These are phyloP conservation scores for Salix purpurea DNA, from an alignment of 345 rosid genomes.

Conservation along the genomic window DNA sequence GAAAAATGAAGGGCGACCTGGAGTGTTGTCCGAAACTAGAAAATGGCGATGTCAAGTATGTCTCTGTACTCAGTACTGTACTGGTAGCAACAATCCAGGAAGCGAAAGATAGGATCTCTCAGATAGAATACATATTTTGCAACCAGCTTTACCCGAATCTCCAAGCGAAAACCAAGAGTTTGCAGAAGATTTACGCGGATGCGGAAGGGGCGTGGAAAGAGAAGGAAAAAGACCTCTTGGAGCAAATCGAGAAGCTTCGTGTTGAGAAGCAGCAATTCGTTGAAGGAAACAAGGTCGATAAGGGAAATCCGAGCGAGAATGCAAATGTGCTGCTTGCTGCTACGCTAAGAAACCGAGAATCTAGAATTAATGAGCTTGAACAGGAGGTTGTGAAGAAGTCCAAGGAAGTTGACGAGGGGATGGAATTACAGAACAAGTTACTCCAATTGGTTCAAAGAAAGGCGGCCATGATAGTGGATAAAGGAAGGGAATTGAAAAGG, in stretches of 20 bases:
- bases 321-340: slow-evolving; percentile 18
- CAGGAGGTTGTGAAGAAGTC: slow-evolving; percentile 35
- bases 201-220: slow-evolving; percentile 56
- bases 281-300: slow-evolving; percentile 44
- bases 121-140: slow-evolving; percentile 87
- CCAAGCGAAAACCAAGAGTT: slow-evolving; percentile 48
- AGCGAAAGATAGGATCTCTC: slow-evolving; percentile 83
- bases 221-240: slow-evolving; percentile 42
- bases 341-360: slow-evolving; percentile 23
- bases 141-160: slow-evolving; percentile 71
- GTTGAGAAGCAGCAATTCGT: slow-evolving; percentile 37
- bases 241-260: slow-evolving; percentile 47
- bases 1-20: slow-evolving; percentile 6
- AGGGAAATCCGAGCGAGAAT: slow-evolving; percentile 33
- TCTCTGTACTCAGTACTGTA: slow-evolving; percentile 63
- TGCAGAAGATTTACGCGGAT: slow-evolving; percentile 48
- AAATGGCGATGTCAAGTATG: slow-evolving; percentile 41
- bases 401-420: slow-evolving; percentile 42
- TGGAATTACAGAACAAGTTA: slow-evolving; percentile 38
- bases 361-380: slow-evolving; percentile 33
- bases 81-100: slow-evolving; percentile 88
- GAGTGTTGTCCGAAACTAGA: slow-evolving; percentile 23
- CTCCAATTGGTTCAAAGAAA: slow-evolving; percentile 42
- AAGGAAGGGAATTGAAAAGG: slow-evolving; percentile 30
- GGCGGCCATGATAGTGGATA: slow-evolving; percentile 14